Conservation (phyloP, 495 filamentous ascomycete genomes). For the Trichoderma asperelloides region DNA sequence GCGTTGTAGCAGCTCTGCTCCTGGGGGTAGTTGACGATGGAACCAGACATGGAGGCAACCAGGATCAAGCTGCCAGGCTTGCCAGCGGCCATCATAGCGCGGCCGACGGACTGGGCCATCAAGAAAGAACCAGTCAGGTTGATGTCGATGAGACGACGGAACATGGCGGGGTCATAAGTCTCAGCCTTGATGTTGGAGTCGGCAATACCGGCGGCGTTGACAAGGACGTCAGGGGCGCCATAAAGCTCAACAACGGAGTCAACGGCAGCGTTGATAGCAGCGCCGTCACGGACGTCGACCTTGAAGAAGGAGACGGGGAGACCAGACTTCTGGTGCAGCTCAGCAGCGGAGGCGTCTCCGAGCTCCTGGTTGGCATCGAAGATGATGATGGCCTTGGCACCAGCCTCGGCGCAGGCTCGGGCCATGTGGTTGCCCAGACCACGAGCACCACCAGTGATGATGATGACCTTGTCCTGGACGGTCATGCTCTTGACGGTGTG, state of each 20-base stretch:
- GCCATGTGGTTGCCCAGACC: constrained; percentile 73
- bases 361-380: constrained; percentile 66
- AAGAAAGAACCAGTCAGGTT: constrained; percentile 68
- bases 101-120: constrained; percentile 54
- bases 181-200: constrained; percentile 49
- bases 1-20: constrained; percentile 73
- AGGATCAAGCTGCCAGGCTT: constrained; percentile 65
- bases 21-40: constrained; percentile 72
- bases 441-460: constrained; percentile 67
- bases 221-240: constrained; percentile 59
- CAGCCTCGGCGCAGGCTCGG: constrained; percentile 62
- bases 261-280: constrained; percentile 52
- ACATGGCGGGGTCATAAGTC: constrained; percentile 55
- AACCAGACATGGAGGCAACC: constrained; percentile 69
- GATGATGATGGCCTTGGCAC: constrained; percentile 62
- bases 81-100: constrained; percentile 53
- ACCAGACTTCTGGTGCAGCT: constrained; percentile 56
- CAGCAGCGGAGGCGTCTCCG: constrained; percentile 56
- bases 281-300: constrained; percentile 64
- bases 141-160: constrained; percentile 65
- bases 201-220: constrained; percentile 81
- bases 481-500: constrained; percentile 55
- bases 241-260: constrained; percentile 49
- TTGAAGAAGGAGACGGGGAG: constrained; percentile 68
- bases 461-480: constrained; percentile 56